Conservation (phyloP, 2,329 filamentous ascomycete species). For the Cephalotrichum gorgonifer region DNA sequence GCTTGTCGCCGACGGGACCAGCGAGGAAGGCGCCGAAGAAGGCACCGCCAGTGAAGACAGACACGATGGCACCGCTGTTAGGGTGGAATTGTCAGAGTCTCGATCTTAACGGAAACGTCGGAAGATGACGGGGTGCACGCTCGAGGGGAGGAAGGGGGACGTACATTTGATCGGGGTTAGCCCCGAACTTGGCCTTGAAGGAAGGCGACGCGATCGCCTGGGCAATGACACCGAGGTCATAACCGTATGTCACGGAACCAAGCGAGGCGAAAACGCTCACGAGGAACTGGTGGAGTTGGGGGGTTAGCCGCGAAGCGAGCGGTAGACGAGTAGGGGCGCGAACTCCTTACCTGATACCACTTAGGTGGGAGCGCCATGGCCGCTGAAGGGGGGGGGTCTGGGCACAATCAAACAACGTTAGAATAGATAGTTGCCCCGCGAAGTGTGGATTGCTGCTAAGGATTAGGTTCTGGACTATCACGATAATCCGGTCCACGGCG, state of each 20-base stretch:
- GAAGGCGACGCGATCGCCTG: slow-evolving; percentile 38
- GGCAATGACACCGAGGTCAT: slow-evolving; percentile 44
- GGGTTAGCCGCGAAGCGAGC: background rate
- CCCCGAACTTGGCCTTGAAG: slow-evolving; percentile 19
- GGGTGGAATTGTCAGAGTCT: background rate
- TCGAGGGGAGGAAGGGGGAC: background rate
- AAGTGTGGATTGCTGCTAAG: no score
- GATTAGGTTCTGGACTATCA: no score
- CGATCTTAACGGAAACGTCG: background rate
- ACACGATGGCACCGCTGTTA: slow-evolving; percentile 57
- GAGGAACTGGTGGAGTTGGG: slow-evolving; percentile 27
- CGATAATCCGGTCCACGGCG: no score
- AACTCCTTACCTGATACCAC: slow-evolving; percentile 1
- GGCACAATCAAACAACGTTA: background rate
- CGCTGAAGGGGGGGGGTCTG: background rate
- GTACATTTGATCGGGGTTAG: slow-evolving; percentile 3
- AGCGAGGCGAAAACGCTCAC: slow-evolving; percentile 44
- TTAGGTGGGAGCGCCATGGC: slow-evolving; percentile 4
- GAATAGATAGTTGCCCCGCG: background rate
- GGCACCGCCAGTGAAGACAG: slow-evolving; percentile 68
- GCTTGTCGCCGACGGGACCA: slow-evolving; percentile 49
- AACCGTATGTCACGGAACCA: slow-evolving; percentile 43
- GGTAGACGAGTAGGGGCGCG: background rate
- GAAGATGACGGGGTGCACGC: background rate
- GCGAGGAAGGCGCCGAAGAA: slow-evolving; percentile 59